Evolutionary conservation across 2,329 filamentous ascomycete species (phyloP).

Genomic region (Exophiala bonariae): DNA sequence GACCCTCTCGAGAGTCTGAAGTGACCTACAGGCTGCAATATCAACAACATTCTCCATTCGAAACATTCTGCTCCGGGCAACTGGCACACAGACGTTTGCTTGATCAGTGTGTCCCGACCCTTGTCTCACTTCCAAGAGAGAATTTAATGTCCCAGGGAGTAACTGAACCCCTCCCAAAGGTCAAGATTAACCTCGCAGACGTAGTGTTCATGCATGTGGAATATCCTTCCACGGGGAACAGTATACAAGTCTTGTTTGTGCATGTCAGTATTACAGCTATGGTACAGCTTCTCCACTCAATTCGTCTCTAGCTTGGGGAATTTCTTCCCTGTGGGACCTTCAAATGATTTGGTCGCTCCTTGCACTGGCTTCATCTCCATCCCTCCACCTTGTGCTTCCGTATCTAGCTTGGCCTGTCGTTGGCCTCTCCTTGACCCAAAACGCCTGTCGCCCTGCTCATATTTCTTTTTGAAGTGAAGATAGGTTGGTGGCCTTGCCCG

Average conservation of each 20-base stretch:
- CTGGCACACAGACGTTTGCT: slow-evolving; percentile 11
- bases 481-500: slow-evolving; percentile 86
- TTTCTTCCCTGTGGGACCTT: slow-evolving; percentile 25
- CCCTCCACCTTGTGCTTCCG: slow-evolving; percentile 54
- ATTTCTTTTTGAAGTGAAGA: slow-evolving; percentile 77
- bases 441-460: slow-evolving; percentile 80
- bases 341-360: slow-evolving; percentile 42
- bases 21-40: too few species aligned
- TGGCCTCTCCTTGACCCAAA: slow-evolving; percentile 64
- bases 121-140: background rate
- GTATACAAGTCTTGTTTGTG: too few species aligned
- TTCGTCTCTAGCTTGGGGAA: slow-evolving; percentile 19
- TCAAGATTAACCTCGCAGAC: too few species aligned
- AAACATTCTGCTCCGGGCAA: slow-evolving; percentile 9
- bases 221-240: too few species aligned
- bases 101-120: slow-evolving; percentile 8
- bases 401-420: slow-evolving; percentile 47
- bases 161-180: too few species aligned
- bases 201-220: too few species aligned
- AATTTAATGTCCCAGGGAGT: too few species aligned
- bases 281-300: slow-evolving; percentile 9
- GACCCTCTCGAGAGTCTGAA: too few species aligned
- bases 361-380: slow-evolving; percentile 70
- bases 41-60: slow-evolving; percentile 14
- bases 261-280: background rate